phyloP scores from a whole-genome alignment of 2,329 filamentous ascomycete genomes.

The Podosphaera fusca region DNA sequence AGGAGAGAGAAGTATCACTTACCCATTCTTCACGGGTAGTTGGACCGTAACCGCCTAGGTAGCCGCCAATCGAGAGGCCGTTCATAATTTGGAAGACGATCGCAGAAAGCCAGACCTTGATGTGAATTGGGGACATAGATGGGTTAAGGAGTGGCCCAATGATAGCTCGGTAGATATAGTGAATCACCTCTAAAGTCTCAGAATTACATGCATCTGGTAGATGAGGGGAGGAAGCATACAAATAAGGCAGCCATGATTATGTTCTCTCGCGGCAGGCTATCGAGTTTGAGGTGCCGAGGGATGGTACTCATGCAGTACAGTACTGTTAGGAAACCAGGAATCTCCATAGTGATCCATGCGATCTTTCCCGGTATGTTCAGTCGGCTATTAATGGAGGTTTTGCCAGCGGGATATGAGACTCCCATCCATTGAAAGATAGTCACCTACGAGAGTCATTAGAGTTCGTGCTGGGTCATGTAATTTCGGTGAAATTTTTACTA shows the following conservation, averaged over 20 bases:
- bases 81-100: conserved; percentile 60
- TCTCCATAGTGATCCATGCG: conserved; percentile 78
- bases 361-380: conserved; percentile 77
- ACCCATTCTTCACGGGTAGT: conserved; percentile 31
- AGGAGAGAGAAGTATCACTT: conserved; percentile 6
- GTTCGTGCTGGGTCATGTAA: not conserved
- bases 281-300: conserved; percentile 31
- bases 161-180: conserved; percentile 80
- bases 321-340: conserved; percentile 51
- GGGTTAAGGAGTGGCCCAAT: conserved; percentile 65
- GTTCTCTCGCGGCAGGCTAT: conserved; percentile 50
- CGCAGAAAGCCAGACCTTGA: conserved; percentile 39
- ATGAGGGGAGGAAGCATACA: conserved; percentile 14
- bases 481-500: conserved; percentile 8
- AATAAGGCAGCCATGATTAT: conserved; percentile 50
- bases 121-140: conserved; percentile 77
- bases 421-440: conserved; percentile 47
- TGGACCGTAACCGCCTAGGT: conserved; percentile 62
- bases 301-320: conserved; percentile 58
- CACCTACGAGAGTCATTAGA: conserved; percentile 26
- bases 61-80: conserved; percentile 52
- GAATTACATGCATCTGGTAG: not conserved
- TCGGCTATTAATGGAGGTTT: conserved; percentile 52
- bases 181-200: conserved; percentile 31
- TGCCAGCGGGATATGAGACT: conserved; percentile 79